phyloP scores from a whole-genome alignment of 169 alveolate genomes.

The Plasmodium sp. region DNA sequence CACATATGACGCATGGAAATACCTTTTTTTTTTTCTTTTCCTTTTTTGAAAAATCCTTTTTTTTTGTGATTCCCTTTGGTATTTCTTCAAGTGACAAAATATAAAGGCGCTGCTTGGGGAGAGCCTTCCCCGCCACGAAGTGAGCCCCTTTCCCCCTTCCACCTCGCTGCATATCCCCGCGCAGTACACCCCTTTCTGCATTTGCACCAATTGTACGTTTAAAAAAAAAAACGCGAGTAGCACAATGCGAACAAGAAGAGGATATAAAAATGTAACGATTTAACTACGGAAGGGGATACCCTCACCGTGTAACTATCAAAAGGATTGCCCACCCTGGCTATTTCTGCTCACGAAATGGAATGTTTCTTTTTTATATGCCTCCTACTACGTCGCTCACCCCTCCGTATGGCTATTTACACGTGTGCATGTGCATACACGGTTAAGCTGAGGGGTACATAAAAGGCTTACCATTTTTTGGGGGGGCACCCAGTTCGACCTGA shows the following conservation, averaged over 20 bases:
- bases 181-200: not conserved
- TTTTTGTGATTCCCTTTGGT: not conserved
- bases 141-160: not conserved
- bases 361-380: not conserved
- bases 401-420: not conserved
- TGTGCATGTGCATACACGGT: not conserved
- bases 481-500: not conserved
- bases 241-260: not conserved
- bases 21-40: not conserved
- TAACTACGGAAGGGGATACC: not conserved
- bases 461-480: not conserved
- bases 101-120: not conserved
- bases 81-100: not conserved
- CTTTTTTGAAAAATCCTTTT: no score
- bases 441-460: not conserved
- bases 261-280: not conserved
- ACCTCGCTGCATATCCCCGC: not conserved
- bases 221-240: not conserved
- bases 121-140: not conserved
- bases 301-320: not conserved
- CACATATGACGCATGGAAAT: not conserved
- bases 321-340: not conserved
- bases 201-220: not conserved
- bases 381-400: not conserved
- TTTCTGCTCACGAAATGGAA: not conserved